These are phyloP conservation scores for Raffaelea deltoideospora DNA, from an alignment of 2,329 filamentous ascomycete species.

Conservation along the genomic window DNA sequence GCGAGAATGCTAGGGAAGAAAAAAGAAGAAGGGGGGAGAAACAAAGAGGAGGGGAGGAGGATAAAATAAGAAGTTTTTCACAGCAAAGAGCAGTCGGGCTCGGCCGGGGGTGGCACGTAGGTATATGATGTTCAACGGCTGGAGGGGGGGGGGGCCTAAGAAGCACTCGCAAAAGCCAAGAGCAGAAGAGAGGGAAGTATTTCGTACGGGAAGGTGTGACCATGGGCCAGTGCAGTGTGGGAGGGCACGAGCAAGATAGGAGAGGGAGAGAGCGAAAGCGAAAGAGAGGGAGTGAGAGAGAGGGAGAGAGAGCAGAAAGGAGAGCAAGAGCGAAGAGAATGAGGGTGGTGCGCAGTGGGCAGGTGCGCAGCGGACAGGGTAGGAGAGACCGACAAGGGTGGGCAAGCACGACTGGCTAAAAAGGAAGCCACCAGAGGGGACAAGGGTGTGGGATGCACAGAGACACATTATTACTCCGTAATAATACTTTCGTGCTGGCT, in stretches of 20 bases:
- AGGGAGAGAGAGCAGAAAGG: conserved; percentile 16
- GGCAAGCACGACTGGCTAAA: conserved; percentile 9
- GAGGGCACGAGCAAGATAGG: conserved; percentile 16
- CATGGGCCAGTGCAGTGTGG: background rate
- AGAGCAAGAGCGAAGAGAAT: background rate
- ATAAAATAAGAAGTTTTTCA: conserved; percentile 3
- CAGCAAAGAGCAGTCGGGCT: too few species aligned
- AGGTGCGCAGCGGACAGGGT: conserved; percentile 1
- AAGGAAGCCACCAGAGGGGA: conserved; percentile 7
- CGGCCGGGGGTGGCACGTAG: conserved; percentile 6
- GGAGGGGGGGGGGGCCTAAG: background rate
- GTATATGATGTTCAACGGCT: conserved; percentile 9
- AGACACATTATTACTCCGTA: too few species aligned
- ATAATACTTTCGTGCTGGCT: too few species aligned
- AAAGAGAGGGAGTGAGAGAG: conserved; percentile 21
- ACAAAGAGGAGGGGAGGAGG: background rate
- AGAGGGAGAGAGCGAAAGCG: conserved; percentile 24
- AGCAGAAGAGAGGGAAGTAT: background rate
- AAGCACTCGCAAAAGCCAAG: background rate
- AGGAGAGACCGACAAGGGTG: conserved; percentile 4
- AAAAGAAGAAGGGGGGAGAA: conserved; percentile 2
- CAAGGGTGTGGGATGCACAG: conserved; percentile 6
- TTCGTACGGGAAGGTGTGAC: too few species aligned
- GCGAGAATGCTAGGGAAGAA: conserved; percentile 2
- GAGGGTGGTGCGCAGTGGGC: conserved; percentile 2